Conservation (phyloP, 2,329 filamentous ascomycete genomes). For the Neurospora sp. region DNA sequence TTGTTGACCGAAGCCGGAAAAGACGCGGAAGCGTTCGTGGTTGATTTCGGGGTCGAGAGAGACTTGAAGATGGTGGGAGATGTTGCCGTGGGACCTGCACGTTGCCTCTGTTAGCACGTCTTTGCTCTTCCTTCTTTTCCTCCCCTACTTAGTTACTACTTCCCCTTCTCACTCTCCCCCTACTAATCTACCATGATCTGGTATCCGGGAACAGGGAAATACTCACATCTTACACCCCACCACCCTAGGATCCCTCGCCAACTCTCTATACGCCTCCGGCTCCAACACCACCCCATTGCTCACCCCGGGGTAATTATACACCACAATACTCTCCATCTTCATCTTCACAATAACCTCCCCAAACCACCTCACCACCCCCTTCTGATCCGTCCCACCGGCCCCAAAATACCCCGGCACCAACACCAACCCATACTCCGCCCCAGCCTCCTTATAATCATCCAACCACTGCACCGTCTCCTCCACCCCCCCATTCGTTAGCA, state of each 20-base stretch:
- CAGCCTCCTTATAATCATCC: conserved; percentile 40
- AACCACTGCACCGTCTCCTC: conserved; percentile 44
- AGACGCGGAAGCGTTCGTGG: conserved; percentile 51
- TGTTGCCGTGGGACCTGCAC: conserved; percentile 48
- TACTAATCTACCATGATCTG: too few species aligned
- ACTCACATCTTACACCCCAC: conserved; percentile 54
- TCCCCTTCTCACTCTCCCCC: too few species aligned
- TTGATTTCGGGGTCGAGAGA: conserved; percentile 51
- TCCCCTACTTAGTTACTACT: too few species aligned
- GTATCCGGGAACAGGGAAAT: too few species aligned
- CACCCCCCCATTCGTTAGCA: conserved; percentile 46
- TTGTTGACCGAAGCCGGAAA: conserved; percentile 58
- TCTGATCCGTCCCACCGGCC: conserved; percentile 22
- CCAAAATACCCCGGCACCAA: conserved; percentile 59
- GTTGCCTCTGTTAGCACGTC: not conserved
- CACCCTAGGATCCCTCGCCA: conserved; percentile 54
- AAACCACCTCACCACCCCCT: conserved; percentile 52
- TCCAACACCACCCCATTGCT: conserved; percentile 52
- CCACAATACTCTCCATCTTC: conserved; percentile 24
- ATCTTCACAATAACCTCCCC: not conserved
- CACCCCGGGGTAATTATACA: conserved; percentile 55
- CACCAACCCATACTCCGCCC: conserved; percentile 52
- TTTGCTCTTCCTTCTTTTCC: too few species aligned
- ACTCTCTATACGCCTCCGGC: conserved; percentile 45
- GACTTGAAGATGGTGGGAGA: conserved; percentile 54